Evolutionary conservation across 768 basidiomycete genomes (phyloP).

Genomic region (Pluteus cervinus): DNA sequence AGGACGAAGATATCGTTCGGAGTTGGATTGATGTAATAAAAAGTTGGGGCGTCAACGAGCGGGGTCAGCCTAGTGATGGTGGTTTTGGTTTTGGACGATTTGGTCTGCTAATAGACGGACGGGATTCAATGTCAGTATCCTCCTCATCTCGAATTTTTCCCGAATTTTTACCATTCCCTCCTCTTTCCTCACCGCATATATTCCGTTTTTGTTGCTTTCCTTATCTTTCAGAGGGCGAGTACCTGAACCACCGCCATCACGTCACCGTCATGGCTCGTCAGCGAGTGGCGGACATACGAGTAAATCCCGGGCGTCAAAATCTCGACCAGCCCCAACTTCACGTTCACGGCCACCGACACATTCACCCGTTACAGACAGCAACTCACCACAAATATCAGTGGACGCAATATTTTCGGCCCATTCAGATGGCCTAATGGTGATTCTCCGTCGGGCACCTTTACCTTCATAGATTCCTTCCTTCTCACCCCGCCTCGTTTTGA

Average conservation of each 20-base stretch:
- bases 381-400: slow-evolving; percentile 44
- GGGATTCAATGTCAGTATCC: slow-evolving; percentile 57
- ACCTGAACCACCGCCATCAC: slow-evolving; percentile 22
- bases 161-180: no score
- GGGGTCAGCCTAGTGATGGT: slow-evolving; percentile 77
- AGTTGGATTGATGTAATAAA: slow-evolving; percentile 76
- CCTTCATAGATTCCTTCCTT: slow-evolving; percentile 1
- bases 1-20: slow-evolving; percentile 61
- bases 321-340: not conserved
- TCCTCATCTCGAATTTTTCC: no score
- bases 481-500: not conserved
- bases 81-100: slow-evolving; percentile 83
- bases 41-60: slow-evolving; percentile 80
- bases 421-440: slow-evolving; percentile 79
- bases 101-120: slow-evolving; percentile 44
- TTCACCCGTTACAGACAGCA: slow-evolving; percentile 9
- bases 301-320: not conserved
- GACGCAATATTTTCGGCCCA: slow-evolving; percentile 85
- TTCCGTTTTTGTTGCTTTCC: slow-evolving; percentile 3
- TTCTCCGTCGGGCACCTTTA: slow-evolving; percentile 48
- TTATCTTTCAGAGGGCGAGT: slow-evolving; percentile 19
- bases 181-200: not conserved
- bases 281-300: no score
- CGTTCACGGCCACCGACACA: slow-evolving; percentile 3
- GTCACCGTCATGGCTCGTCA: slow-evolving; percentile 14